These are phyloP conservation scores for Isatis tinctoria DNA, from an alignment of 345 rosid genomes.

Conservation along the genomic window DNA sequence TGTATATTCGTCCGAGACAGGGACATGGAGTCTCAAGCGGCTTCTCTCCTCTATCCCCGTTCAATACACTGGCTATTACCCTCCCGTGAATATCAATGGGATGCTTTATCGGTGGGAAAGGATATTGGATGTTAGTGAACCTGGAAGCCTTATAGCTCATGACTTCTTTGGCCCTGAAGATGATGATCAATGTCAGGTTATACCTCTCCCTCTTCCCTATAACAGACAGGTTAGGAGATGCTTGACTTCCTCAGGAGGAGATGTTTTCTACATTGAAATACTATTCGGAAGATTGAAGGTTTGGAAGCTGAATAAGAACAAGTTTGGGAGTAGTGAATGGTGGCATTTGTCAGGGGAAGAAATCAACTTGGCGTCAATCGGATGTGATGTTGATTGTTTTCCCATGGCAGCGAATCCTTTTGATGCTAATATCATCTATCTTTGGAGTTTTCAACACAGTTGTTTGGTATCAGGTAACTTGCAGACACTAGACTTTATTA, in stretches of 20 bases:
- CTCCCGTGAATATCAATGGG: background rate
- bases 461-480: background rate
- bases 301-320: background rate
- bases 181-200: background rate
- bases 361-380: background rate
- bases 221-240: background rate
- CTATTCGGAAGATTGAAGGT: background rate
- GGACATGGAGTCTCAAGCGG: background rate
- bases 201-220: background rate
- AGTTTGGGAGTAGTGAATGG: background rate
- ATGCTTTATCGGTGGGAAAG: background rate
- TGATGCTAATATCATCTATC: background rate
- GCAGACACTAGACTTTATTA: background rate
- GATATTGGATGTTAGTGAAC: background rate
- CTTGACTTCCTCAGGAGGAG: background rate
- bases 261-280: background rate
- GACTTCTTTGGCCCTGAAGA: background rate
- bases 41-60: background rate
- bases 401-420: slow-evolving; percentile 1
- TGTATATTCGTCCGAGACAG: background rate
- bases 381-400: background rate
- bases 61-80: background rate
- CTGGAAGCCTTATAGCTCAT: background rate
- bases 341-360: background rate
- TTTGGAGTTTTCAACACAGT: background rate